Evolutionary conservation across 257 asterid genomes (phyloP).

Genomic region (Capsicum chinense): DNA sequence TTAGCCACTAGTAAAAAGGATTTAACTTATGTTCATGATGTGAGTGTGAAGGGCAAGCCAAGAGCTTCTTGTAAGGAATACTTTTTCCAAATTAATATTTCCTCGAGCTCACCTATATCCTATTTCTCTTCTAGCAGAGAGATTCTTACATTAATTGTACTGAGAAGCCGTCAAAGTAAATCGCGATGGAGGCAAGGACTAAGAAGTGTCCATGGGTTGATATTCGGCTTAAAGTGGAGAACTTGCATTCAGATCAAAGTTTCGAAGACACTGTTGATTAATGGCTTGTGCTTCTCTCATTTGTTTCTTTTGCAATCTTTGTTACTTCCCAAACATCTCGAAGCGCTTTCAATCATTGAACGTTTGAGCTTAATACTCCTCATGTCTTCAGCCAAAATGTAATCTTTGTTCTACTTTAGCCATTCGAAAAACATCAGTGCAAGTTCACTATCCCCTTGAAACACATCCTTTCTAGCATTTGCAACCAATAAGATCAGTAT

Average conservation of each 20-base stretch:
- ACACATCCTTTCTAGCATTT: not conserved
- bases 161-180: conserved; percentile 48
- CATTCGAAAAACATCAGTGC: conserved; percentile 77
- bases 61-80: not conserved
- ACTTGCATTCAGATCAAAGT: conserved; percentile 39
- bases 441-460: conserved; percentile 67
- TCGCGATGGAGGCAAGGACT: conserved; percentile 50
- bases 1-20: not conserved
- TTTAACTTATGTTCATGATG: not conserved
- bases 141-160: conserved; percentile 37
- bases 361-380: conserved; percentile 78
- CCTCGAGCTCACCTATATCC: not conserved
- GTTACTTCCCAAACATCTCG: conserved; percentile 64
- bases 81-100: not conserved
- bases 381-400: conserved; percentile 83
- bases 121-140: not conserved
- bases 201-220: conserved; percentile 54
- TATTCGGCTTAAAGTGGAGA: conserved; percentile 39
- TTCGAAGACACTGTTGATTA: not conserved
- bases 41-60: not conserved
- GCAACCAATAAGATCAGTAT: too few species aligned
- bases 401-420: conserved; percentile 78
- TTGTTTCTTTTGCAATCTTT: conserved; percentile 66
- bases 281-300: conserved; percentile 32
- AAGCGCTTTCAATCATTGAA: conserved; percentile 79